phyloP scores from a whole-genome alignment of 306 rosid species.

The Vigna mungo region DNA sequence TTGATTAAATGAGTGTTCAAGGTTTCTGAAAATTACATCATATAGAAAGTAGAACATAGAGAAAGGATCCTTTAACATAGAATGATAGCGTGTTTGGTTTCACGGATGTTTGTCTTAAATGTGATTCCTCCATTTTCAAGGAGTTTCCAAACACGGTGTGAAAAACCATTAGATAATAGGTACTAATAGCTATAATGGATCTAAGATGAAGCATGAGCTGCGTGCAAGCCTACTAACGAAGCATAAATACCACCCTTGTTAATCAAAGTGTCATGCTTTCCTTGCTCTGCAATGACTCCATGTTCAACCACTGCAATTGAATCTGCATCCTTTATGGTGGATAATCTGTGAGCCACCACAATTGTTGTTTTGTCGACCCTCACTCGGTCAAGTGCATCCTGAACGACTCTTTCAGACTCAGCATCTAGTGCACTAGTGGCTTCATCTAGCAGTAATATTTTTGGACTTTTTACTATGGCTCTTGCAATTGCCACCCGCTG shows the following conservation, averaged over 20 bases:
- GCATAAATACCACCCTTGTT: conserved; percentile 68
- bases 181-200: not conserved
- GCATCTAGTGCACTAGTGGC: conserved; percentile 89
- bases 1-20: too few species aligned
- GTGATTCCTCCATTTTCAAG: too few species aligned
- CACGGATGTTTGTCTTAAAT: too few species aligned
- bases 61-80: too few species aligned
- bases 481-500: conserved; percentile 83
- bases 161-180: not conserved
- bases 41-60: too few species aligned
- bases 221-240: conserved; percentile 66
- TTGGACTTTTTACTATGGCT: conserved; percentile 72
- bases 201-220: conserved; percentile 51
- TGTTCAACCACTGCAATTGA: conserved; percentile 68
- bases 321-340: conserved; percentile 69
- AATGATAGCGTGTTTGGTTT: too few species aligned
- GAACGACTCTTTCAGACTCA: conserved; percentile 76
- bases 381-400: conserved; percentile 72
- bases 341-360: conserved; percentile 73
- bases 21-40: too few species aligned
- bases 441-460: conserved; percentile 71
- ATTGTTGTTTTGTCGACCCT: conserved; percentile 67
- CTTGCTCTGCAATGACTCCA: conserved; percentile 73
- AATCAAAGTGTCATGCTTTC: conserved; percentile 66
- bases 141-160: too few species aligned